These are phyloP conservation scores for Galium porrigens DNA, from an alignment of 305 asterid genomes.

Conservation along the genomic window DNA sequence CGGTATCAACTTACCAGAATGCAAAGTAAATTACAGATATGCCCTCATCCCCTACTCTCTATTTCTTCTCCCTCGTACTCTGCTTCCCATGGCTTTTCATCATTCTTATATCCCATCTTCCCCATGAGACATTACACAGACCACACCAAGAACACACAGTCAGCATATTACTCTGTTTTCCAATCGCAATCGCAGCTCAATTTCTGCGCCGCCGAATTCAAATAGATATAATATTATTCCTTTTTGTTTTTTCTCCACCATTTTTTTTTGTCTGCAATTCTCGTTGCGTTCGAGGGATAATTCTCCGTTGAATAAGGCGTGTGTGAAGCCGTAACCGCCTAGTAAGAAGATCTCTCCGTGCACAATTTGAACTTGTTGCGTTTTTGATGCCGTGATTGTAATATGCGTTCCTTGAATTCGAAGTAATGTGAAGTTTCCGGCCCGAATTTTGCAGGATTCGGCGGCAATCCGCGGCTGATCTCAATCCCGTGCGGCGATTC, in stretches of 20 bases:
- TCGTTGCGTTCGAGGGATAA: background rate
- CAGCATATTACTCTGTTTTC: constrained; percentile 1
- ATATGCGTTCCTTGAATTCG: constrained; percentile 32
- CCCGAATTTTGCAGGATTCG: constrained; percentile 18
- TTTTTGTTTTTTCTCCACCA: background rate
- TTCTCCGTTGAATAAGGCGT: constrained; percentile 6
- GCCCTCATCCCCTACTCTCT: constrained; percentile 6
- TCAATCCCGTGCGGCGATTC: constrained; percentile 9
- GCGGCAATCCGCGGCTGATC: constrained; percentile 23
- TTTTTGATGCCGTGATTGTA: constrained; percentile 5
- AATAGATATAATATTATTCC: background rate
- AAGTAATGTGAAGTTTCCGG: constrained; percentile 38
- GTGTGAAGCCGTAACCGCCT: constrained; percentile 4
- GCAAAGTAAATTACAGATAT: background rate
- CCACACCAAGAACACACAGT: constrained; percentile 4
- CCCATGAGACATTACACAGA: constrained; percentile 13
- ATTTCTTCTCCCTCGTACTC: background rate
- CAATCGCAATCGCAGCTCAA: constrained; percentile 8
- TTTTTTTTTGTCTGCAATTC: background rate
- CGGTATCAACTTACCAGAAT: constrained; percentile 14
- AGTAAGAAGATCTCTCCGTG: constrained; percentile 27
- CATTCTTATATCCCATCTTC: constrained; percentile 9
- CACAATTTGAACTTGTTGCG: constrained; percentile 18
- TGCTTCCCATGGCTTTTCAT: background rate
- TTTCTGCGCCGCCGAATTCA: background rate